Conservation (phyloP, 768 basidiomycete species). For the Serendipita indica region DNA sequence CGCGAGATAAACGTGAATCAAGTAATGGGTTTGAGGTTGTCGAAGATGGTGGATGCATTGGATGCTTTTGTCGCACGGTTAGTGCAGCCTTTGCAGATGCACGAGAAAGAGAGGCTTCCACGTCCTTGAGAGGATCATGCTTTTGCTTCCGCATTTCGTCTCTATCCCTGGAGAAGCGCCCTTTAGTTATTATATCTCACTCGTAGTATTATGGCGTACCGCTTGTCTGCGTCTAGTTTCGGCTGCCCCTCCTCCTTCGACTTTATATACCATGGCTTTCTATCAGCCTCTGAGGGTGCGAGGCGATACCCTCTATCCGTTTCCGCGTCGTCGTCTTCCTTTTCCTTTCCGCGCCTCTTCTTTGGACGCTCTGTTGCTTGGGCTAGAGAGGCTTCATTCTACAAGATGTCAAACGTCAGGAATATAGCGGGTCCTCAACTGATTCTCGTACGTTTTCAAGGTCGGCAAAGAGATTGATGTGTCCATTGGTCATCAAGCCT, state of each 20-base stretch:
- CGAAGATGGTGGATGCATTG: slow-evolving; percentile 61
- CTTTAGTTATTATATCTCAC: too few relatives aligned
- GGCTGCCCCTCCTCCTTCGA: slow-evolving; percentile 19
- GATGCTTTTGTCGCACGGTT: slow-evolving; percentile 24
- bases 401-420: background rate
- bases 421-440: background rate
- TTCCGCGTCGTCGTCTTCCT: slow-evolving; percentile 23
- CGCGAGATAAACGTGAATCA: slow-evolving; percentile 48
- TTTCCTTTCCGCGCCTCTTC: slow-evolving; percentile 20
- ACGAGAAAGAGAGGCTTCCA: slow-evolving; percentile 19
- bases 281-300: slow-evolving; percentile 60
- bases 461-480: slow-evolving; percentile 76
- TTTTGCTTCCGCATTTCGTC: slow-evolving; percentile 18
- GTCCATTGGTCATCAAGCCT: slow-evolving; percentile 31
- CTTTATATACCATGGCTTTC: slow-evolving; percentile 60
- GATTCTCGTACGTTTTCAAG: slow-evolving; percentile 45
- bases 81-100: background rate
- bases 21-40: slow-evolving; percentile 47
- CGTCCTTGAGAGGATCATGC: slow-evolving; percentile 22
- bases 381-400: background rate
- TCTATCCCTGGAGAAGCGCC: background rate
- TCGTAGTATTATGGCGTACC: background rate
- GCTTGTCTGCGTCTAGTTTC: background rate
- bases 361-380: background rate
- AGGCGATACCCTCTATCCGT: slow-evolving; percentile 59